Percentiles rank a stretch among this genome's conserved stretches.
Evolutionary conservation across 345 rosid genomes (phyloP).

Genomic region (Eucalyptus virginea): DNA sequence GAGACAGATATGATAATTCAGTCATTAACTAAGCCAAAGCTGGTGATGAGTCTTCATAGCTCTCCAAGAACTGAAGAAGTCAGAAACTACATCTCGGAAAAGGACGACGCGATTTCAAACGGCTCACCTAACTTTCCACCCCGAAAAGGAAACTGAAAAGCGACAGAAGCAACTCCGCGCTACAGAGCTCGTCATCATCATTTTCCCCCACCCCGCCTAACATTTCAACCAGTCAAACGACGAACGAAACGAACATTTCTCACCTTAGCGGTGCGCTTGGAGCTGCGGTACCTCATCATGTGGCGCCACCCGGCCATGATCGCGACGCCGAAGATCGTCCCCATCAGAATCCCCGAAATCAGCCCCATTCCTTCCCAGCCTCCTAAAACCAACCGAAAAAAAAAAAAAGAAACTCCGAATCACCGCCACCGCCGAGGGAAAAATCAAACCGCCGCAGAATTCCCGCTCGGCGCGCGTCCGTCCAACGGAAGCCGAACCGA

Average conservation of each 20-base stretch:
- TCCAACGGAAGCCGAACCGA: not conserved
- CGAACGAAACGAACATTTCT: not conserved
- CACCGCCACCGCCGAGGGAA: not conserved
- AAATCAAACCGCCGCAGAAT: not conserved
- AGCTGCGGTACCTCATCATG: constrained; percentile 82
- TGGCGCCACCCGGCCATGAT: constrained; percentile 94
- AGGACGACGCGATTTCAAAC: not conserved
- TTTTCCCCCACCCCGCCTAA: not conserved
- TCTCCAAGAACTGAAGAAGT: not conserved
- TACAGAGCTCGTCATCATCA: not conserved
- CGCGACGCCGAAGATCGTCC: constrained; percentile 72
- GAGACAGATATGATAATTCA: not conserved
- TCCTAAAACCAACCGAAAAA: no score
- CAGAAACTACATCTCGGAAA: not conserved
- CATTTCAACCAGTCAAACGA: not conserved
- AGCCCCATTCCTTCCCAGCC: constrained; percentile 52
- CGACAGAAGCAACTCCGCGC: not conserved
- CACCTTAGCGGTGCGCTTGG: constrained; percentile 84
- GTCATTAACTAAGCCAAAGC: not conserved
- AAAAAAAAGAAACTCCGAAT: accelerated
- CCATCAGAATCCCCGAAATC: constrained; percentile 79
- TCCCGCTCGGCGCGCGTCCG: not conserved
- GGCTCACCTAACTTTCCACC: not conserved
- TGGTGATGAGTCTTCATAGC: not conserved
- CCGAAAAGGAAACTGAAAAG: not conserved